phyloP scores from a whole-genome alignment of 106 monocot species.

The Posidonia australis region DNA sequence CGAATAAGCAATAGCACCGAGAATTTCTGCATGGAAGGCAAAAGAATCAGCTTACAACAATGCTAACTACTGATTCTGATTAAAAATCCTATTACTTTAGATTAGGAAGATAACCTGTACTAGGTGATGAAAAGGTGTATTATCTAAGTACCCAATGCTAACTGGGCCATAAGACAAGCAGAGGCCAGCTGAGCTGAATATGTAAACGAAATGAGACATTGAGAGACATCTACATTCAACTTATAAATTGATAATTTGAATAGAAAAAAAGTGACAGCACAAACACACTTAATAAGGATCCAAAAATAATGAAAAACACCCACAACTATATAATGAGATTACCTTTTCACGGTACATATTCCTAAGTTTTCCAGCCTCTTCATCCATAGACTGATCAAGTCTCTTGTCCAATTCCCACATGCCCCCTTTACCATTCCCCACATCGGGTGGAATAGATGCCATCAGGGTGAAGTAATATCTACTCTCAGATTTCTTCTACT shows the following conservation, averaged over 20 bases:
- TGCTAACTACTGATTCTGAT: not conserved
- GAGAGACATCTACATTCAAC: not conserved
- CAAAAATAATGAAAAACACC: too few relatives aligned
- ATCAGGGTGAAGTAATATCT: slow-evolving; percentile 9
- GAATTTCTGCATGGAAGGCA: slow-evolving; percentile 50
- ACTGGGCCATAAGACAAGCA: not conserved
- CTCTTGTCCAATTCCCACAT: slow-evolving; percentile 91
- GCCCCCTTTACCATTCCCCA: slow-evolving; percentile 35
- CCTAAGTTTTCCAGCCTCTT: slow-evolving; percentile 67
- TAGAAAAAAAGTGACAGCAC: not conserved
- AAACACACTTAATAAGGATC: not conserved
- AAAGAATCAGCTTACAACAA: not conserved
- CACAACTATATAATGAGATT: not conserved
- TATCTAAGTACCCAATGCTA: too few relatives aligned
- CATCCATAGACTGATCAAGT: slow-evolving; percentile 93
- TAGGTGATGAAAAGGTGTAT: too few relatives aligned
- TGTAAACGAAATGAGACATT: not conserved
- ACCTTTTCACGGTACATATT: slow-evolving; percentile 92
- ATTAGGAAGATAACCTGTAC: too few relatives aligned
- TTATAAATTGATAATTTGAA: not conserved
- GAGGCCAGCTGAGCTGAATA: not conserved
- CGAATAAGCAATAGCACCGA: slow-evolving; percentile 48
- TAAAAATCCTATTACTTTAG: not conserved
- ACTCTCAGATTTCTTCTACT: not conserved
- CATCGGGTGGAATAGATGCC: slow-evolving; percentile 24